Evolutionary conservation across 371 early-diverging fungal genomes (phyloP).

Genomic region (Saksenaea oblongispora): DNA sequence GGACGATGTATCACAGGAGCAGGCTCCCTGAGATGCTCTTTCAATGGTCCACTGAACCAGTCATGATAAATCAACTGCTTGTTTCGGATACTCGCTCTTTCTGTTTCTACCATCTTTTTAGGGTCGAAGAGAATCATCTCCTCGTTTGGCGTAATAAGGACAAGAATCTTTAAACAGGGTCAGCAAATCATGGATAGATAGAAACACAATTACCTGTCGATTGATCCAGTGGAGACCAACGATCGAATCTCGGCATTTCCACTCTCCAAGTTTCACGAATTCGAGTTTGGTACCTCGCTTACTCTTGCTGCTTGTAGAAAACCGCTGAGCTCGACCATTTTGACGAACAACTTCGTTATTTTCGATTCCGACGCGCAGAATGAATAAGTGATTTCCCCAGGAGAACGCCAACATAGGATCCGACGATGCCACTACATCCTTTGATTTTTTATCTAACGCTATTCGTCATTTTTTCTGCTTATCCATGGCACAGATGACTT

Average conservation of each 20-base stretch:
- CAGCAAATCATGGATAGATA: not conserved
- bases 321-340: not conserved
- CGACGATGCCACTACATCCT: constrained; percentile 14
- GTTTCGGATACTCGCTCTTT: constrained; percentile 55
- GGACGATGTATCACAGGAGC: constrained; percentile 2
- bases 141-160: constrained; percentile 65
- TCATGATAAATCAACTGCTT: constrained; percentile 71
- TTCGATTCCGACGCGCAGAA: constrained; percentile 50
- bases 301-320: constrained; percentile 15
- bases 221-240: constrained; percentile 81
- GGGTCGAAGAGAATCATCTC: constrained; percentile 74
- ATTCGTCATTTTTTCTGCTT: not conserved
- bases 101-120: constrained; percentile 60
- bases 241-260: constrained; percentile 64
- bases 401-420: constrained; percentile 68
- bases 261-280: constrained; percentile 61
- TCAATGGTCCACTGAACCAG: constrained; percentile 52
- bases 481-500: not conserved
- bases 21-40: constrained; percentile 24
- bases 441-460: constrained; percentile 14
- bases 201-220: constrained; percentile 53
- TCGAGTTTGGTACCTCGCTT: constrained; percentile 44
- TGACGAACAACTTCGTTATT: constrained; percentile 10
- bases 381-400: constrained; percentile 64
- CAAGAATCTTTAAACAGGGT: constrained; percentile 49